Base-by-base conservation (phyloP, 352 stramenopile species). In the Plasmopara muralis region DNA sequence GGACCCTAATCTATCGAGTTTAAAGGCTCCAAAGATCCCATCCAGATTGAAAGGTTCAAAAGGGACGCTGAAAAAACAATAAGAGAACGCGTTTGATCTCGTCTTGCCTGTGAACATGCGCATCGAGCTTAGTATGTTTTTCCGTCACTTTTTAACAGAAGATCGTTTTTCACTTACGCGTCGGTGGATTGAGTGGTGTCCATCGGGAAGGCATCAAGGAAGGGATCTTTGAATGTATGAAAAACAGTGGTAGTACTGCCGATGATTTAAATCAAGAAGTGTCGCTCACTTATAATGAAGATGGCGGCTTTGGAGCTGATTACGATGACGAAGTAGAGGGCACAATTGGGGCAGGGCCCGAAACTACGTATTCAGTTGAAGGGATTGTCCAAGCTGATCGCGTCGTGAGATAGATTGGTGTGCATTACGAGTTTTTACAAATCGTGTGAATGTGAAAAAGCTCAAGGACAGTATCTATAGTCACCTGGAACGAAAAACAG, bases 391-490 rank as follows among this genome's bases (percentile, higher is more conserved):
- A 92, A 18, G 90, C 87, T 20, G 81, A 96, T 40, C 77, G 93
- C 28, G 85, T 97, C 10, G 89, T 99, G 4, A 83, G 98, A 48
- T 98, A 98, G 57, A 85, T 98, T 55, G 72, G 95, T 44, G 78
- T 96, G 8, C 71, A 89, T 47, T 98, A 98, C 60, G 95, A 96
- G 25, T 89, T 13, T 80, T 96, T 35, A 95, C 95, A 13, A 98
- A 98, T 62, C 94, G 95, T 50, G 95, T 99, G 13, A 95, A 99
- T 64, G 95, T 99, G 2, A 97, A 96, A 60, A 88, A 94, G 42
- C 72, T 99, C 10, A 99, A 99, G 72, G 75, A 79, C 5, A 95
- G 94, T 64, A 83, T 99, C 31, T 99, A 95, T 95, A 67, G 74
- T 16, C 76, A 87, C n/a, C 55, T 93, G 15, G 77, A 84, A 50